Evolutionary conservation across 345 rosid species (phyloP).

Genomic region (Gossypium longicalyx): DNA sequence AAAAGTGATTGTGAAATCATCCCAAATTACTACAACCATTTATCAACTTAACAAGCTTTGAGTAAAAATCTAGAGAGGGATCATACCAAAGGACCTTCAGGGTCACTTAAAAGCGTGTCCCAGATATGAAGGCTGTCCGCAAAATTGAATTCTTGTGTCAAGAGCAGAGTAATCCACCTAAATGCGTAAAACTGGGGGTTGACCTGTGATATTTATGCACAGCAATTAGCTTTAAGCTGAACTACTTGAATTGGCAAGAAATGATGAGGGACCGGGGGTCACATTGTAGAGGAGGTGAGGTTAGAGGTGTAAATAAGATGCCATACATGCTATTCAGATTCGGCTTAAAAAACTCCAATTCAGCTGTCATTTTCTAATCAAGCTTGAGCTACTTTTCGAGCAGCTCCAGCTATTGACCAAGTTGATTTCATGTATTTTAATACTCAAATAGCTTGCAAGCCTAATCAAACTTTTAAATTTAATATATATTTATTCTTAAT

Average conservation of each 20-base stretch:
- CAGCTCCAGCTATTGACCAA: background rate
- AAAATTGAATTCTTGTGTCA: constrained; percentile 93
- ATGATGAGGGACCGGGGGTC: background rate
- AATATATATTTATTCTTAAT: background rate
- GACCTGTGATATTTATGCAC: constrained; percentile 52
- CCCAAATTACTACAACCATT: background rate
- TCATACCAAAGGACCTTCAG: constrained; percentile 87
- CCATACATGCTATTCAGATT: background rate
- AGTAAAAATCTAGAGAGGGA: background rate
- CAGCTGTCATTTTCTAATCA: background rate
- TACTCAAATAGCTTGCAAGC: background rate
- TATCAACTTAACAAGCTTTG: background rate
- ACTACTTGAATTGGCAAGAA: constrained; percentile 19
- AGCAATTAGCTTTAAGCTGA: background rate
- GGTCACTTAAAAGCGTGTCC: constrained; percentile 92
- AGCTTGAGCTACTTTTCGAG: background rate
- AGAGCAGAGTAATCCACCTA: constrained; percentile 95
- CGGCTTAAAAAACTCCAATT: background rate
- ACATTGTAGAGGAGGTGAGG: background rate
- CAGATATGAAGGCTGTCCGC: constrained; percentile 88
- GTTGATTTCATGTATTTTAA: background rate
- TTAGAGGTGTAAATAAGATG: background rate
- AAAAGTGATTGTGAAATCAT: background rate
- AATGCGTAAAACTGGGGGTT: constrained; percentile 98
- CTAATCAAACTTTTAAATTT: background rate